Conservation (phyloP, 208 protist genomes). For the Wallacemonas sp. region DNA sequence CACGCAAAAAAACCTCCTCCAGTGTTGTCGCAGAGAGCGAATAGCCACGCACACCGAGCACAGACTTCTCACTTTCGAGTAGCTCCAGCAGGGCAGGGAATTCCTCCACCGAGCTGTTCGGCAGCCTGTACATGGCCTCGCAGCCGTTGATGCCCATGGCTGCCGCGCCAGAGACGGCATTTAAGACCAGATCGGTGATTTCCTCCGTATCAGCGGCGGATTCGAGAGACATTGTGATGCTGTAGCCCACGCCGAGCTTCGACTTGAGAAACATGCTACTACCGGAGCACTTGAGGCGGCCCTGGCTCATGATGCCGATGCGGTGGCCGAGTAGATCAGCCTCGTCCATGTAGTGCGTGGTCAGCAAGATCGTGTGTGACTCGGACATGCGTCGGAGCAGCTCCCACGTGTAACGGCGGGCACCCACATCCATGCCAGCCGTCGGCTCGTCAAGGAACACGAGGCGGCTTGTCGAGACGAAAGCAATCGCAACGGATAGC, state of each 20-base stretch:
- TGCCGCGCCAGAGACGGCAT: conserved; percentile 14
- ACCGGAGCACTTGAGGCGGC: conserved; percentile 38
- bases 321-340: conserved; percentile 85
- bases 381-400: conserved; percentile 23
- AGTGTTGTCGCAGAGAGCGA: conserved; percentile 39
- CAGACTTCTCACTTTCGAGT: conserved; percentile 18
- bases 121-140: conserved; percentile 31
- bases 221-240: conserved; percentile 25
- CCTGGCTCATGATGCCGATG: conserved; percentile 82
- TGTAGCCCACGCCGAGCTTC: conserved; percentile 33
- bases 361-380: conserved; percentile 46
- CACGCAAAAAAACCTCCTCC: conserved; percentile 50
- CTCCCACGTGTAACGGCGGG: conserved; percentile 62
- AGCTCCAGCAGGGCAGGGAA: conserved; percentile 26
- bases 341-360: conserved; percentile 92
- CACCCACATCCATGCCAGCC: conserved; percentile 64
- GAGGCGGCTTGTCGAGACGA: conserved; percentile 42
- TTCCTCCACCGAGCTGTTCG: conserved; percentile 14
- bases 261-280: conserved; percentile 49
- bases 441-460: conserved; percentile 81
- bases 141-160: conserved; percentile 10
- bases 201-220: conserved; percentile 6
- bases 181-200: conserved; percentile 13
- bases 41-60: conserved; percentile 29
- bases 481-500: conserved; percentile 58